Conservation (phyloP, 192 early-diverging fungal genomes). For the Gigaspora rosea region DNA sequence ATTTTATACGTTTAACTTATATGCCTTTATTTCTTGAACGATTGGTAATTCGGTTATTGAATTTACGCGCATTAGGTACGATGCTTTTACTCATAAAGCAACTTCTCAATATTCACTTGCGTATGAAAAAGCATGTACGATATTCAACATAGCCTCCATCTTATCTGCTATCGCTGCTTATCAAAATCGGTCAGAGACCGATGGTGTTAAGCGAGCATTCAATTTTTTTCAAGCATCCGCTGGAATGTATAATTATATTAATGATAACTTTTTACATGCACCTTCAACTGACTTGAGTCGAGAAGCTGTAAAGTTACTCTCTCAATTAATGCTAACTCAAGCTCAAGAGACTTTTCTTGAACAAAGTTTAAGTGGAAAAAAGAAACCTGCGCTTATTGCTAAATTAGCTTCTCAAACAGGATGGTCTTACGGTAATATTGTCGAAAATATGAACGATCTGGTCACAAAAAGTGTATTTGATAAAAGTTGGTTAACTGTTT, state of each 20-base stretch:
- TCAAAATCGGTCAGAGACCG: slow-evolving; percentile 73
- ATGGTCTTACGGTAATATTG: slow-evolving; percentile 71
- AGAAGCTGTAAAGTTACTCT: slow-evolving; percentile 84
- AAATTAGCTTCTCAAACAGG: slow-evolving; percentile 86
- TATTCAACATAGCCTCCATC: slow-evolving; percentile 92
- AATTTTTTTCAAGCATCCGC: slow-evolving; percentile 94
- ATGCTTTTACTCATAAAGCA: slow-evolving; percentile 80
- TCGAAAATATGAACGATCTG: slow-evolving; percentile 72
- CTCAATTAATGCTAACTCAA: slow-evolving; percentile 88
- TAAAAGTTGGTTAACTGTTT: slow-evolving; percentile 79
- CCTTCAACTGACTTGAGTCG: slow-evolving; percentile 90
- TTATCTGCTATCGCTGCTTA: slow-evolving; percentile 73
- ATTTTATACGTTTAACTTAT: not conserved
- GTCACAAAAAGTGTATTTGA: slow-evolving; percentile 72
- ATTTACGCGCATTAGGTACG: slow-evolving; percentile 49
- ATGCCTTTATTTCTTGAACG: not conserved
- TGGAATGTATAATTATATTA: slow-evolving; percentile 93
- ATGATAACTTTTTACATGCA: slow-evolving; percentile 97
- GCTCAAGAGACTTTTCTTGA: slow-evolving; percentile 93
- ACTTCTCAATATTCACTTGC: slow-evolving; percentile 92
- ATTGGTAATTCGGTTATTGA: not conserved
- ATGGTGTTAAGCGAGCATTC: slow-evolving; percentile 79
- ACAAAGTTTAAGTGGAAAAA: slow-evolving; percentile 84
- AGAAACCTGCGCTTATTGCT: slow-evolving; percentile 83
- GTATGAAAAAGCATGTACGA: slow-evolving; percentile 94